Percentiles rank a stretch among this genome's conserved stretches.
phyloP scores from a whole-genome alignment of 1,139 yeast genomes.

The Blastobotrys apis region DNA sequence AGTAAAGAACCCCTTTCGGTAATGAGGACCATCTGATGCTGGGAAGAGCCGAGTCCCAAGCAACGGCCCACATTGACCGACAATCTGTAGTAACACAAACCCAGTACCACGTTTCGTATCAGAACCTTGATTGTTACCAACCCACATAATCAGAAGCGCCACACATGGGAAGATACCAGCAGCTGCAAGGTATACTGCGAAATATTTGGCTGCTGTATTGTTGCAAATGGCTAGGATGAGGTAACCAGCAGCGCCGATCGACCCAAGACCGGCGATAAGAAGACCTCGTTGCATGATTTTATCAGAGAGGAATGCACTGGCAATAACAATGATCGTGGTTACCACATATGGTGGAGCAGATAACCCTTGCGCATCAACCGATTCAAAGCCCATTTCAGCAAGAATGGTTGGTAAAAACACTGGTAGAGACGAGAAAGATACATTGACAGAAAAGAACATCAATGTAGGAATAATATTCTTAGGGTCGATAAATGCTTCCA shows the following conservation, averaged over 20 bases:
- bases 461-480: conserved; percentile 25
- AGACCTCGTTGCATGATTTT: conserved; percentile 27
- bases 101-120: conserved; percentile 32
- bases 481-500: conserved; percentile 21
- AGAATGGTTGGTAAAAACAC: conserved; percentile 29
- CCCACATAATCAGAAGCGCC: conserved; percentile 32
- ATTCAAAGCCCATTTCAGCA: conserved; percentile 29
- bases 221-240: conserved; percentile 28
- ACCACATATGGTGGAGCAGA: conserved; percentile 30
- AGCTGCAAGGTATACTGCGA: conserved; percentile 33
- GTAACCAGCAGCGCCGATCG: conserved; percentile 31
- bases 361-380: conserved; percentile 29
- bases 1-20: conserved; percentile 31
- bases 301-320: conserved; percentile 25
- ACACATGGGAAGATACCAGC: conserved; percentile 34
- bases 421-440: conserved; percentile 30
- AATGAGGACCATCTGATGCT: conserved; percentile 29
- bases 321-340: conserved; percentile 24
- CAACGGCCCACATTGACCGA: conserved; percentile 36
- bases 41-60: conserved; percentile 35
- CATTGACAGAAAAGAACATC: conserved; percentile 32
- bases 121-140: conserved; percentile 33
- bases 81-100: conserved; percentile 29
- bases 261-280: conserved; percentile 25
- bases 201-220: conserved; percentile 28